Evolutionary conservation across 2,329 filamentous ascomycete species (phyloP).

Genomic region (Ampelomyces quisqualis): DNA sequence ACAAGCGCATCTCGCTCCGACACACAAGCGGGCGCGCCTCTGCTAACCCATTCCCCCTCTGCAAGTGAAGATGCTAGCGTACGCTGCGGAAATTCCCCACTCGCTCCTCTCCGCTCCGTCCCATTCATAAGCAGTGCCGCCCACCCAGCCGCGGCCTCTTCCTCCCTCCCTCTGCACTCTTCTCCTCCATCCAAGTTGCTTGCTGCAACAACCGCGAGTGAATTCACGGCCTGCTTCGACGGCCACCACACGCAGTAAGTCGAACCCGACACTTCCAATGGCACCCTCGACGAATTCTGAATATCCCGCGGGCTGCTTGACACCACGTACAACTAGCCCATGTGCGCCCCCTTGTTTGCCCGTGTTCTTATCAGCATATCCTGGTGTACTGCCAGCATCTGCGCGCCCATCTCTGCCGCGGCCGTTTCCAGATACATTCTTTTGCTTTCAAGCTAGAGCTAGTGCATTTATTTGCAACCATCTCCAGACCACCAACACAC

Average conservation of each 20-base stretch:
- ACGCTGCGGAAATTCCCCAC: conserved; percentile 41
- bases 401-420: conserved; percentile 8
- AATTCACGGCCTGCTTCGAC: conserved; percentile 27
- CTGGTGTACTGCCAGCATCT: conserved; percentile 21
- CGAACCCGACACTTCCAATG: conserved; percentile 10
- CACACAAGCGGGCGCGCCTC: conserved; percentile 24
- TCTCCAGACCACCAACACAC: background rate
- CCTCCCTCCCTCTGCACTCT: conserved; percentile 13
- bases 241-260: conserved; percentile 35
- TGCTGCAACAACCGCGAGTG: conserved; percentile 32
- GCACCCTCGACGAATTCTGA: too few species aligned
- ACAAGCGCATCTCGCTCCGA: conserved; percentile 20
- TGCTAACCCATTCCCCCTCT: conserved; percentile 29
- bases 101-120: conserved; percentile 23
- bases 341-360: too few species aligned
- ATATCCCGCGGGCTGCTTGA: too few species aligned
- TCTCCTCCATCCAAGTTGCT: conserved; percentile 32
- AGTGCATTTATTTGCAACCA: conserved; percentile 11
- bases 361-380: conserved; percentile 36
- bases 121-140: conserved; percentile 41
- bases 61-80: conserved; percentile 39
- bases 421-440: conserved; percentile 13
- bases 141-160: conserved; percentile 21
- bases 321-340: too few species aligned
- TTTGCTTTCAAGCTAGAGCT: conserved; percentile 22